Percentiles rank a stretch among this genome's conserved stretches.
These are phyloP conservation scores for Cornus suecica DNA, from an alignment of 148 eudicot genomes.

Conservation along the genomic window DNA sequence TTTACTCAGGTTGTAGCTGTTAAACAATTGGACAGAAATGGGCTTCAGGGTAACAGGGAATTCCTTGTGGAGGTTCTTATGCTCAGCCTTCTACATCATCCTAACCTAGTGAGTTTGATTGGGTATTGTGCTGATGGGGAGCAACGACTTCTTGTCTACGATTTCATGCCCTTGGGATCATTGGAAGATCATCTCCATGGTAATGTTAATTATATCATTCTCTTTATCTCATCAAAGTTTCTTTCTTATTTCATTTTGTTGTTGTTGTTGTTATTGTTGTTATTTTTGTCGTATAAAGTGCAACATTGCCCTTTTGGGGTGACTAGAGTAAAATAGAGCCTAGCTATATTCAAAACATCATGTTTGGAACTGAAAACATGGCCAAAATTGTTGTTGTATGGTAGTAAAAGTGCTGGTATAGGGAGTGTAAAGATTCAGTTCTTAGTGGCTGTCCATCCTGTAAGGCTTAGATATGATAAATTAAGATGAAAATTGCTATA, in stretches of 20 bases:
- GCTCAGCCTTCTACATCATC: slow-evolving; percentile 87
- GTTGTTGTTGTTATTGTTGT: not conserved
- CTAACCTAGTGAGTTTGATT: slow-evolving; percentile 68
- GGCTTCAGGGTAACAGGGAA: slow-evolving; percentile 90
- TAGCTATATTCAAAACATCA: not conserved
- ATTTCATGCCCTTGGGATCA: slow-evolving; percentile 88
- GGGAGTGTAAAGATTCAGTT: too few relatives aligned
- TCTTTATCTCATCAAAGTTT: not conserved
- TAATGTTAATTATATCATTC: slow-evolving; percentile 19
- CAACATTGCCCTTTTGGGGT: not conserved
- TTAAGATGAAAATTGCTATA: not conserved
- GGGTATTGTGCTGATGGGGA: slow-evolving; percentile 98
- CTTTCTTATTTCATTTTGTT: not conserved
- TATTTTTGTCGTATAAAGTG: not conserved
- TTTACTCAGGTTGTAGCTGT: slow-evolving; percentile 69
- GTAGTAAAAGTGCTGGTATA: too few relatives aligned
- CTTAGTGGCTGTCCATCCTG: too few relatives aligned
- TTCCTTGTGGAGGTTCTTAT: slow-evolving; percentile 91
- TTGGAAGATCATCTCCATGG: slow-evolving; percentile 96
- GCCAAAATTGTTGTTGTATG: not conserved
- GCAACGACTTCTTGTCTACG: slow-evolving; percentile 95
- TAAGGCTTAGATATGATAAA: not conserved
- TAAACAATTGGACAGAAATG: slow-evolving; percentile 82
- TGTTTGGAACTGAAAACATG: not conserved
- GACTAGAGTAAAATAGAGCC: not conserved